These are phyloP conservation scores for Plasmodium billcollinsi DNA, from an alignment of 169 alveolate species.

Conservation along the genomic window DNA sequence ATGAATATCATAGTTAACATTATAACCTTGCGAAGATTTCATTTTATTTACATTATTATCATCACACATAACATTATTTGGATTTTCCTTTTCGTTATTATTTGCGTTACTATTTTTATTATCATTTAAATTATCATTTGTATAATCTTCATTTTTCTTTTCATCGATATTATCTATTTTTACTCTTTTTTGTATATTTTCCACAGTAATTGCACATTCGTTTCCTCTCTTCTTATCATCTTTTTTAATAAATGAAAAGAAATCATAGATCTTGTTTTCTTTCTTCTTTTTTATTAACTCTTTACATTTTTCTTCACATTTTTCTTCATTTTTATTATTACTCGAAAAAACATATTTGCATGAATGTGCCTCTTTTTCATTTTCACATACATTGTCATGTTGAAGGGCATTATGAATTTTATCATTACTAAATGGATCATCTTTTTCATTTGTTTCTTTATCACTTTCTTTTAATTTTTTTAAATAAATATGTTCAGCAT, in stretches of 20 bases:
- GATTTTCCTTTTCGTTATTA: neutral
- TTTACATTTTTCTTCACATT: neutral
- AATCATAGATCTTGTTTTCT: conserved; percentile 15
- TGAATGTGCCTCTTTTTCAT: neutral
- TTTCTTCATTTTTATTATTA: neutral
- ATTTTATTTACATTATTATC: neutral
- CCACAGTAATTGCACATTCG: conserved; percentile 5
- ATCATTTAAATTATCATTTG: neutral
- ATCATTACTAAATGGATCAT: neutral
- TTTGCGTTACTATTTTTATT: too few relatives aligned
- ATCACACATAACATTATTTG: neutral
- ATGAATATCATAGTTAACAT: neutral
- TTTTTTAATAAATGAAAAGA: conserved; percentile 21
- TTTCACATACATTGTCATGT: neutral
- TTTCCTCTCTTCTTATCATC: conserved; percentile 39
- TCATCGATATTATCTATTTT: neutral
- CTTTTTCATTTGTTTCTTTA: neutral
- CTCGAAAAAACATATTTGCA: neutral
- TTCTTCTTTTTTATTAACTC: neutral
- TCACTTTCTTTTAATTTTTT: conserved; percentile 4
- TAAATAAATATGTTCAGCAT: neutral
- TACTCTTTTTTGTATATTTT: conserved; percentile 14
- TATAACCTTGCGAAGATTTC: neutral
- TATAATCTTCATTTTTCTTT: too few relatives aligned
- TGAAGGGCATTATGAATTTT: neutral